Evolutionary conservation across 768 basidiomycete genomes (phyloP).

Genomic region (Dendrothele bispora): DNA sequence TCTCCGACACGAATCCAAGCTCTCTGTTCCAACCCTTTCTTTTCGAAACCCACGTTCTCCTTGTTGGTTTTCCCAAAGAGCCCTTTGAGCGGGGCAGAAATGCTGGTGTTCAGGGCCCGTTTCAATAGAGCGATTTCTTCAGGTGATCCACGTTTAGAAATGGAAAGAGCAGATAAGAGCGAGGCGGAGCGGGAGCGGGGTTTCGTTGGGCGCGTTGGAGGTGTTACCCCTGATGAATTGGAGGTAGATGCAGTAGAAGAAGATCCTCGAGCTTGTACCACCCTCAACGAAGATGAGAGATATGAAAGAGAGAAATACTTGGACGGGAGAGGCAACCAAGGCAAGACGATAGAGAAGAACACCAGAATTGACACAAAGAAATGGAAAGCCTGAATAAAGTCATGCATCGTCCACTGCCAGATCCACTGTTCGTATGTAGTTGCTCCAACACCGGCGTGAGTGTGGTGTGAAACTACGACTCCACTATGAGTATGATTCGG

Average conservation of each 20-base stretch:
- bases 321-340: slow-evolving; percentile 26
- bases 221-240: background rate
- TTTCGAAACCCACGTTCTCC: slow-evolving; percentile 30
- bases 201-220: background rate
- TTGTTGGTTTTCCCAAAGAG: slow-evolving; percentile 20
- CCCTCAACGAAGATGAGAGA: background rate
- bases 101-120: slow-evolving; percentile 29
- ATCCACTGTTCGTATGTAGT: slow-evolving; percentile 6
- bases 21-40: slow-evolving; percentile 42
- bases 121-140: slow-evolving; percentile 41
- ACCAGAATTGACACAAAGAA: slow-evolving; percentile 64
- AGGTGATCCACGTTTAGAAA: slow-evolving; percentile 27
- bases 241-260: too few relatives aligned
- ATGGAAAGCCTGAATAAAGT: slow-evolving; percentile 64
- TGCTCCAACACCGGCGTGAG: slow-evolving; percentile 18
- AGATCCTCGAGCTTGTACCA: background rate
- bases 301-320: background rate
- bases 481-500: slow-evolving; percentile 56
- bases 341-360: slow-evolving; percentile 54
- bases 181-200: slow-evolving; percentile 18
- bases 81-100: slow-evolving; percentile 1
- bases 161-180: slow-evolving; percentile 32
- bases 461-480: slow-evolving; percentile 48
- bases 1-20: slow-evolving; percentile 56
- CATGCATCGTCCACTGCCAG: slow-evolving; percentile 44